A percentile compares a stretch with the other conserved stretches of the same genome.
Conservation (phyloP, 2,329 filamentous ascomycete genomes). For the Plectosphaerella sp. region DNA sequence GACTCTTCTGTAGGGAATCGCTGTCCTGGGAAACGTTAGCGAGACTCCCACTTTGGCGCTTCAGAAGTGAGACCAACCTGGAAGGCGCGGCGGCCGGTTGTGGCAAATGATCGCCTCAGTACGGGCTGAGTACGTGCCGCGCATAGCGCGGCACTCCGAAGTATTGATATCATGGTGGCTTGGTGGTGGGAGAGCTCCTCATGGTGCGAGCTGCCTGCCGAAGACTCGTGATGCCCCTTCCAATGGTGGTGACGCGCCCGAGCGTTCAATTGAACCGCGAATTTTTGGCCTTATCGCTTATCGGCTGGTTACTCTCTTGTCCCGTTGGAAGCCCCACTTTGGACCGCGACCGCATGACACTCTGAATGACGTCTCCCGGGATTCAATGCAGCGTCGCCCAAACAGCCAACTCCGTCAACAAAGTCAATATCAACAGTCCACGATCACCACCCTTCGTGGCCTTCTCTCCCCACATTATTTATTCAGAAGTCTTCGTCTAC, state of each 20-base stretch:
- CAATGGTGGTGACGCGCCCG: background rate
- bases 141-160: constrained; percentile 4
- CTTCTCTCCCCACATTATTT: too few species aligned
- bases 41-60: background rate
- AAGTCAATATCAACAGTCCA: too few species aligned
- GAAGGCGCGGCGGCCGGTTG: constrained; percentile 5
- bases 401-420: too few species aligned
- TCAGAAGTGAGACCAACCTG: constrained; percentile 1
- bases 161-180: constrained; percentile 10
- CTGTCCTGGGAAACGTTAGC: background rate
- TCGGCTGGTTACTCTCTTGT: too few species aligned
- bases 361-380: too few species aligned
- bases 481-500: too few species aligned
- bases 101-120: constrained; percentile 10
- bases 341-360: too few species aligned
- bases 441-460: too few species aligned
- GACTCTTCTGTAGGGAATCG: background rate
- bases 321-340: too few species aligned
- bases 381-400: too few species aligned
- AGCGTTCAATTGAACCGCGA: too few species aligned
- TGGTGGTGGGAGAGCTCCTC: background rate
- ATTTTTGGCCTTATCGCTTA: too few species aligned
- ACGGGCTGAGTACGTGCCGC: constrained; percentile 3
- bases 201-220: constrained; percentile 6
- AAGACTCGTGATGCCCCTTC: background rate